Base-by-base conservation (phyloP, 2,329 filamentous ascomycete species). In the Epichloe brachyelytri region DNA sequence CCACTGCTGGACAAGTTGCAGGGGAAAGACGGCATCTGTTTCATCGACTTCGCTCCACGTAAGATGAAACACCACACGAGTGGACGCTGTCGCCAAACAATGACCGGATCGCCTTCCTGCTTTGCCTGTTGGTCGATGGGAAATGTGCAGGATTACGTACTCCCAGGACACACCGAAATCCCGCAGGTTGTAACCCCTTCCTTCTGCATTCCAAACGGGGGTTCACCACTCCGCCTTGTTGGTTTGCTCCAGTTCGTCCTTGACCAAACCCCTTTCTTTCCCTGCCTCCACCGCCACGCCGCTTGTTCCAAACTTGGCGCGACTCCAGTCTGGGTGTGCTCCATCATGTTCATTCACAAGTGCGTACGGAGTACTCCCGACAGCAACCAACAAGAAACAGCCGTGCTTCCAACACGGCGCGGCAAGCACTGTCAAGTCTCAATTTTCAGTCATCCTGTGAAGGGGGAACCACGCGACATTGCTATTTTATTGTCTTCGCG, bases 41-140 rank as follows among this genome's bases (percentile, higher is more conserved):
- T 52, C 46, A 48, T 48, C 33, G 30, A 15, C 38, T 34, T 34
- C 12, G 46, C 34, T 37, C 46, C 46, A 44, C 22, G 36, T 33
- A 45, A 45, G 19, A 45, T 52, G 50, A 49, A 52, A 52, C 50
- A 46, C 46, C 14, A 45, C 41, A 43, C 34, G 37, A 48, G 26
- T 34, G 41, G 20, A 44, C 30, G 26, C 43, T 30, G 26, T 8
- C 26, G 8, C 26, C 26, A 30, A 30, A 30, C 1, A 30, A 30
- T 11, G 26, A 10, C 26, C 8, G 26, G 26, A 30, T 30, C 26
- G 26, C 26, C 26, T 30, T 30, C 3, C 26, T 30, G 26, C 26
- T 30, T 30, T 30, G 26, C 7, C 26, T 38, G 36, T 38, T 38
- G 36, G 36, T 38, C 36, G 36, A 37, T 7, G 12, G 36, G 36